phyloP scores from a whole-genome alignment of 2,329 filamentous ascomycete species.

The Onygenales sp. region DNA sequence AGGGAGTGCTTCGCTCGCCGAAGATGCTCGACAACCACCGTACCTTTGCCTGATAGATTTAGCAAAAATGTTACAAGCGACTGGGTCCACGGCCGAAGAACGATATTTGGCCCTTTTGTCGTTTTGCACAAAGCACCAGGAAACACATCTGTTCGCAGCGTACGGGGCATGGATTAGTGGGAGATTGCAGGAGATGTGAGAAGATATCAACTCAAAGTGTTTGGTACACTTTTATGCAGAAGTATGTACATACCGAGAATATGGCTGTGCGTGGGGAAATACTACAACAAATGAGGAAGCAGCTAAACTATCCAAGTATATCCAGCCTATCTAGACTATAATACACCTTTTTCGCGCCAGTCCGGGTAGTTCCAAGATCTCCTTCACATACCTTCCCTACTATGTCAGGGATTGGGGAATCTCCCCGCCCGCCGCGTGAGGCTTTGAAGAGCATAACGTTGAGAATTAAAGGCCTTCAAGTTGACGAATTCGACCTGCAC shows the following conservation, averaged over 20 bases:
- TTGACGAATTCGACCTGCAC: too few relatives aligned
- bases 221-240: not conserved
- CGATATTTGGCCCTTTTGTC: constrained; percentile 15
- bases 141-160: constrained; percentile 14
- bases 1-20: constrained; percentile 19
- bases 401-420: too few relatives aligned
- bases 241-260: too few relatives aligned
- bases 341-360: too few relatives aligned
- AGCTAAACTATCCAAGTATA: not conserved
- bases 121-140: constrained; percentile 14
- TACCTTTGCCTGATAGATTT: constrained; percentile 25
- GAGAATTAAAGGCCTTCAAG: too few relatives aligned
- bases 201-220: not conserved
- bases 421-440: too few relatives aligned
- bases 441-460: too few relatives aligned
- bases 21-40: constrained; percentile 24
- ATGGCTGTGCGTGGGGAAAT: not conserved
- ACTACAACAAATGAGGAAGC: not conserved
- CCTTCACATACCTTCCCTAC: too few relatives aligned
- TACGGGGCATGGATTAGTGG: constrained; percentile 15
- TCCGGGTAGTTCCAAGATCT: too few relatives aligned
- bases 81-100: constrained; percentile 8
- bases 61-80: constrained; percentile 18
- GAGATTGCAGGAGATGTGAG: constrained; percentile 1
- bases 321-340: too few relatives aligned